These are phyloP conservation scores for Phytopythium ostracodes DNA, from an alignment of 352 stramenopile genomes.

Conservation along the genomic window DNA sequence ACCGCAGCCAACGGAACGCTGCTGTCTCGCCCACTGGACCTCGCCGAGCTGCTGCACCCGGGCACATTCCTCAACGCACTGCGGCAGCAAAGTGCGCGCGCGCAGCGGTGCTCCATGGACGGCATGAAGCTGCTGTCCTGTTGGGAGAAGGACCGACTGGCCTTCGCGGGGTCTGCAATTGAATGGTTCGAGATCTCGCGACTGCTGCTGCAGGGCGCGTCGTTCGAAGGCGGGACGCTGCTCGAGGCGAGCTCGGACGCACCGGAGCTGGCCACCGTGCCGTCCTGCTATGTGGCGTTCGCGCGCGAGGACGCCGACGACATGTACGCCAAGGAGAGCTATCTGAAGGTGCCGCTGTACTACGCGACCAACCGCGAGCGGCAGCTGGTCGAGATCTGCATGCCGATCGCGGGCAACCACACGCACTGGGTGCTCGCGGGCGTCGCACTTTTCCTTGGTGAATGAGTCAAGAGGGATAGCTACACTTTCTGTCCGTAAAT, in stretches of 20 bases:
- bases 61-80: slow-evolving; percentile 94
- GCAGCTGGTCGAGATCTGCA: slow-evolving; percentile 77
- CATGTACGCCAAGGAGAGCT: slow-evolving; percentile 69
- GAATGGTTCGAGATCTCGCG: slow-evolving; percentile 83
- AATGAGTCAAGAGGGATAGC: slow-evolving; percentile 32
- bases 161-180: slow-evolving; percentile 22
- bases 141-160: slow-evolving; percentile 77
- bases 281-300: slow-evolving; percentile 81
- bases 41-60: slow-evolving; percentile 91
- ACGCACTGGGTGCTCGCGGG: slow-evolving; percentile 77
- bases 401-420: slow-evolving; percentile 72
- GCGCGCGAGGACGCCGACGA: slow-evolving; percentile 71
- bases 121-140: slow-evolving; percentile 87
- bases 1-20: slow-evolving; percentile 53
- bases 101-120: slow-evolving; percentile 86
- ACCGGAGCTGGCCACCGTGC: slow-evolving; percentile 76
- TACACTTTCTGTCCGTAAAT: not conserved
- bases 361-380: slow-evolving; percentile 70
- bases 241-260: slow-evolving; percentile 79
- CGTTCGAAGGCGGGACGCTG: slow-evolving; percentile 75
- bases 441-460: slow-evolving; percentile 79
- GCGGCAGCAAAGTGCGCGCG: slow-evolving; percentile 87
- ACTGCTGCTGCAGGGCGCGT: slow-evolving; percentile 84
- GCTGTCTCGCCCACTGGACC: slow-evolving; percentile 69
- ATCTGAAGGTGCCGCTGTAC: slow-evolving; percentile 78